phyloP scores from a whole-genome alignment of 441 rosid species.

The Gossypium schwendimanii region DNA sequence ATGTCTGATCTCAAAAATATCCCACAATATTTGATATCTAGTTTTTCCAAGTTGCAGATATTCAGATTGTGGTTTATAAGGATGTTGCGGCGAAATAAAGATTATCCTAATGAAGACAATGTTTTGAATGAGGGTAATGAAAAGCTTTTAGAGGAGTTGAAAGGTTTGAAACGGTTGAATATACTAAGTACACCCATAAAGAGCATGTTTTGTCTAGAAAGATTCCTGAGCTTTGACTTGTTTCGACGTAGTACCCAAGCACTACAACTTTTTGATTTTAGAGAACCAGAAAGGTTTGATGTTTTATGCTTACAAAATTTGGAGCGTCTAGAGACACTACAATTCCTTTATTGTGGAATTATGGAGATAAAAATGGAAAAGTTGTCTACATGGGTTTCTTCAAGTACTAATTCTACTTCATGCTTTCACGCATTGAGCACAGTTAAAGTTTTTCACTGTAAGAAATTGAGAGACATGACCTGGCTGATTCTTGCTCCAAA shows the following conservation, averaged over 20 bases:
- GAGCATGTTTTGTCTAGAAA: background rate
- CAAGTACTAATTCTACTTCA: no score
- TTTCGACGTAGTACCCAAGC: background rate
- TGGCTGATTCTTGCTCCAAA: no score
- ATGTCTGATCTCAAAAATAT: background rate
- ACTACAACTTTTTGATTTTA: background rate
- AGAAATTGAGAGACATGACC: no score
- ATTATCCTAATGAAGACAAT: background rate
- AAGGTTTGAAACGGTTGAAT: background rate
- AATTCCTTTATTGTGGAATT: background rate
- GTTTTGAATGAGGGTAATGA: background rate
- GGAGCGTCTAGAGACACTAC: background rate
- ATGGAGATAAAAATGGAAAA: background rate
- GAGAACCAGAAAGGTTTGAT: background rate
- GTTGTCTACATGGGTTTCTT: no score
- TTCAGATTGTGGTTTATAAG: background rate
- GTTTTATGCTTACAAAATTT: background rate
- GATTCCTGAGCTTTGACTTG: background rate
- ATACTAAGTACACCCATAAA: no score
- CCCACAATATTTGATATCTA: background rate
- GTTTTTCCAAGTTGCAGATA: background rate
- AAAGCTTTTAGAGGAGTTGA: background rate
- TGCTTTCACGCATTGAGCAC: no score
- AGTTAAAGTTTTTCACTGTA: no score
- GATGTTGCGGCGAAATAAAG: background rate